These are phyloP conservation scores for Teunomyces gatunensis DNA, from an alignment of 805 yeast species.

Conservation along the genomic window DNA sequence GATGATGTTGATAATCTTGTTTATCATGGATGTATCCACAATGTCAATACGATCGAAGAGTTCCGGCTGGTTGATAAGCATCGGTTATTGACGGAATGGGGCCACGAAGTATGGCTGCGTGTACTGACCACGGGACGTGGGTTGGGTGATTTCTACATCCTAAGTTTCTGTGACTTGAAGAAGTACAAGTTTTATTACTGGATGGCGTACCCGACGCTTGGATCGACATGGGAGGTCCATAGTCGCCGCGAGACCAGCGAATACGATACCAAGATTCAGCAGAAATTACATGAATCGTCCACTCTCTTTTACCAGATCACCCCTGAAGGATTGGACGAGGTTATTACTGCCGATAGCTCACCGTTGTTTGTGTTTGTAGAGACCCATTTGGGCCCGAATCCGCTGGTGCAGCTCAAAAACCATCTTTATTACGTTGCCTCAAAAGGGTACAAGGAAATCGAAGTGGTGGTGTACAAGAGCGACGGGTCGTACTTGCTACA, in stretches of 20 bases:
- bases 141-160: slow-evolving; percentile 25
- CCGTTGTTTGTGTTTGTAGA: slow-evolving; percentile 30
- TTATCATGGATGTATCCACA: slow-evolving; percentile 32
- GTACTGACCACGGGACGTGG: slow-evolving; percentile 13
- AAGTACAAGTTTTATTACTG: slow-evolving; percentile 87
- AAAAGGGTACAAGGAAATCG: slow-evolving; percentile 18
- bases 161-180: slow-evolving; percentile 85
- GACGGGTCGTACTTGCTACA: slow-evolving; percentile 27
- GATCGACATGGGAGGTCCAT: slow-evolving; percentile 45
- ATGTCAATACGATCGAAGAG: slow-evolving; percentile 83
- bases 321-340: neutral
- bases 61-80: slow-evolving; percentile 71
- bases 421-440: slow-evolving; percentile 47
- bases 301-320: neutral
- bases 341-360: neutral
- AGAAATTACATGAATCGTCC: neutral
- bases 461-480: slow-evolving; percentile 24
- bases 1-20: slow-evolving; percentile 9
- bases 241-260: slow-evolving; percentile 4
- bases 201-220: slow-evolving; percentile 75
- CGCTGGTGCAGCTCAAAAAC: slow-evolving; percentile 59
- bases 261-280: neutral
- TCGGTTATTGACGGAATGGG: slow-evolving; percentile 46
- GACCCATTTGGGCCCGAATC: slow-evolving; percentile 30
- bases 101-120: slow-evolving; percentile 18